Base-by-base conservation (phyloP, 2,329 filamentous ascomycete genomes). In the Sporothrix brunneoviolacea region DNA sequence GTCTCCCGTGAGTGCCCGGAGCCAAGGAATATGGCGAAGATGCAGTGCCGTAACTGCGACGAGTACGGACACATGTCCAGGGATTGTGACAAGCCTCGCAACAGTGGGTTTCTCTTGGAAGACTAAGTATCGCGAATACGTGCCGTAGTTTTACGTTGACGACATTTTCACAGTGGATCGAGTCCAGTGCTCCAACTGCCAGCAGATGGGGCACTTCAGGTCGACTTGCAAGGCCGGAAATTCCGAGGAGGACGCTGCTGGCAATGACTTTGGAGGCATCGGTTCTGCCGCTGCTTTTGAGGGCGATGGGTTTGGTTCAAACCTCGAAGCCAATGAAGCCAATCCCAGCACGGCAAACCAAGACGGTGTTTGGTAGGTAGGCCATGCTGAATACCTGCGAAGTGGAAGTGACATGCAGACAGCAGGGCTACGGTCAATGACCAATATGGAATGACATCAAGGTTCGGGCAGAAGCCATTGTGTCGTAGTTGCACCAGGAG, bases 21-120 rank as follows among this genome's bases (percentile, higher is more conserved):
- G 62, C 68, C 68, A 27, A 65, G 59, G 51, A 68, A 69, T 61
- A 65, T 65, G 63, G 60, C 57, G 27, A 83, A 86, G 37, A 52
- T 58, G 47, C 59, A 75, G 72, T 88, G 84, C 68, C 77, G 76
- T 54, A 69, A 77, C 63, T 86, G 83, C 55, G 70, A 78, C 56
- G 73, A 57, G 46, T 69, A 64, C 13, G 77, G 76, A 3, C 76
- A 80, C 55, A 60, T 65, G 30, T 64, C 63, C 49, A 69, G 68
- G 48, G 71, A 73, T 4, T 79, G 81, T 57, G 72, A 77, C 0
- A 71, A 80, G 64, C 80, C 80, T 4, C 70, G 68, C 36, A 75
- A 80, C 59, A 75, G 74, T 73, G 66, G 65, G 71, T 48, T 35
- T 9, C 19, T 12, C 16, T 12, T 6, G 8, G 6, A 8, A 8